These are phyloP conservation scores for Colletotrichum incanum DNA, from an alignment of 2,329 filamentous ascomycete genomes.

Conservation along the genomic window DNA sequence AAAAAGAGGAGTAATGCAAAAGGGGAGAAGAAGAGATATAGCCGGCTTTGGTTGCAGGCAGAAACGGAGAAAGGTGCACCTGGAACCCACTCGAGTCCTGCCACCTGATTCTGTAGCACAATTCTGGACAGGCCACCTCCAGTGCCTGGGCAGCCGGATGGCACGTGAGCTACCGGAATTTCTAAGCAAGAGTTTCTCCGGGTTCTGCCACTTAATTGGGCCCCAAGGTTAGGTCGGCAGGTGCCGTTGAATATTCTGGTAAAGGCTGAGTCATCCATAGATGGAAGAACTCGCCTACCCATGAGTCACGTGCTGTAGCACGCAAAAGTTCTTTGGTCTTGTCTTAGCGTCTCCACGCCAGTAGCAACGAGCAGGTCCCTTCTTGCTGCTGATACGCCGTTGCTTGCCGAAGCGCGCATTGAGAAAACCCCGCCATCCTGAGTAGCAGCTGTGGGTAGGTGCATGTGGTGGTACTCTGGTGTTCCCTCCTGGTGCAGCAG, in stretches of 20 bases:
- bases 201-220: neutral
- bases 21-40: slow-evolving; percentile 38
- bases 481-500: slow-evolving; percentile 26
- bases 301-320: slow-evolving; percentile 21
- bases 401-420: slow-evolving; percentile 40
- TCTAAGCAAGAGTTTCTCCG: slow-evolving; percentile 16
- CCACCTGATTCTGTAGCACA: slow-evolving; percentile 40
- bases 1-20: slow-evolving; percentile 37
- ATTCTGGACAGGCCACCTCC: neutral
- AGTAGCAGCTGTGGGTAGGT: slow-evolving; percentile 37
- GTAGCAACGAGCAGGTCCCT: slow-evolving; percentile 25
- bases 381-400: slow-evolving; percentile 41
- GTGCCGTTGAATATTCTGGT: neutral
- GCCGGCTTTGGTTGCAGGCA: slow-evolving; percentile 32
- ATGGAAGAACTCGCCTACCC: too few relatives aligned
- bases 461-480: slow-evolving; percentile 31
- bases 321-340: slow-evolving; percentile 30
- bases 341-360: slow-evolving; percentile 36
- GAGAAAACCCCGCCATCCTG: slow-evolving; percentile 39
- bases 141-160: neutral
- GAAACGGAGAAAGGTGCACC: slow-evolving; percentile 22
- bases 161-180: slow-evolving; percentile 26
- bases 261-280: slow-evolving; percentile 18
- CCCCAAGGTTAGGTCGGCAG: neutral
- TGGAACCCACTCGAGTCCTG: slow-evolving; percentile 38